Base-by-base conservation (phyloP, 75 land plant species). In the Larix kaempferi region DNA sequence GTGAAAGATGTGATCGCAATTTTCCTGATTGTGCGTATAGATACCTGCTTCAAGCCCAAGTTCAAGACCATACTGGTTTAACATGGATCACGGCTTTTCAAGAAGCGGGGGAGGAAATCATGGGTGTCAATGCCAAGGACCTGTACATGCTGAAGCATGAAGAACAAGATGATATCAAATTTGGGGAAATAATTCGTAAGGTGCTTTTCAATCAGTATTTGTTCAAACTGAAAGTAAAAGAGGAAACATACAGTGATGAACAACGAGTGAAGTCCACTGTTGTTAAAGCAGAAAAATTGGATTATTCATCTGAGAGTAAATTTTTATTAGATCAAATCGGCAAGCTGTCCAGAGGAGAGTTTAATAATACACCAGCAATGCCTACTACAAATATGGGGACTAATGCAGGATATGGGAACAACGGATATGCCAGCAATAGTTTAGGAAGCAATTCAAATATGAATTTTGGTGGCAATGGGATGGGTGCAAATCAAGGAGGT, bases 71-170 rank as follows among this genome's bases (percentile, higher is more conserved):
- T 69, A 87, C 98, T 4, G 99, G 99, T 37, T 41, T 88, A 56
- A 98, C 95, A n/a, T 98, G 99, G 99, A 82, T 98, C 52, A 98
- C 98, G n/a, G 95, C 90, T 58, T 98, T 98, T 73, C 98, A 98
- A 80, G 99, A 95, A 66, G 82, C 94, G 11, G 99, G 98, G 27
- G 92, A 93, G 78, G 98, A 95, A 75, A 82, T 98, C 39, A 64
- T 93, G 57, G 94, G 94, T 29, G 78, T 88, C 71, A 75, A 88
- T 17, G 99, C 99, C 11, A 91, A 93, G 85, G 94, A 98, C 56
- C 79, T 98, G 75, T 90, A 86, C 74, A 27, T 56, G 80, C 79
- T 94, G 82, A 94, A 89, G 74, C 77, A 92, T 82, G 90, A 92
- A 77, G 88, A 86, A 29, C 74, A 82, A 65, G 89, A 91, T 80